Base-by-base conservation (phyloP, 176 grass and related monocot genomes). In the Oryza glumipatula region DNA sequence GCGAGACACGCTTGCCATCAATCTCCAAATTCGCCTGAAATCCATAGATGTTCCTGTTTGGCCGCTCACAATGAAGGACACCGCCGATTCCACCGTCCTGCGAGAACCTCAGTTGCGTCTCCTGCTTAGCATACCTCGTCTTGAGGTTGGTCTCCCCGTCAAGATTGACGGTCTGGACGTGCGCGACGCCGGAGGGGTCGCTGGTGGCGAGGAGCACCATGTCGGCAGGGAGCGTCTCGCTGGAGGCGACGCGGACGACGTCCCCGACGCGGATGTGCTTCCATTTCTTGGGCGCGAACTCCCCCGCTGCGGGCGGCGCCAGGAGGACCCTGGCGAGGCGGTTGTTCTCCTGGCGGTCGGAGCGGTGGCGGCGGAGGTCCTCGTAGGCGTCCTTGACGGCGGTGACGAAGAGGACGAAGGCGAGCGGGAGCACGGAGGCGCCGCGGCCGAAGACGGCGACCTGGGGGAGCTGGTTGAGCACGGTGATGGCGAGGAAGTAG, bases 361-460 rank as follows among this genome's bases (percentile, higher is more conserved):
- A 94, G 54, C 90, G 92, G 72, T 94, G 95, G 67, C 95, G 92
- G 68, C 88, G 92, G 81, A 85, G 88, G 74, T 98, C 92, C 88
- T 98, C 95, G 87, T 94, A 98, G 8, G 92, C 95, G 74, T 98
- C 95, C 92, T 98, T 98, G 30, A 98, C 74, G 51, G 95, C 92
- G 51, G 95, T 98, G 77, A 94, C 82, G 70, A 94, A 81, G 70
- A 97, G 91, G 12, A 97, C 95, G 74, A 91, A 88, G 26, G 88
- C 92, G 19, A 97, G 92, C 7, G 95, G 95, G 17, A 97, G 83
- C 23, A 94, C 70, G 58, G 92, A 91, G 11, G 88, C 85, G 4
- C 85, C 88, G 43, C 92, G 92, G 45, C 95, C 92, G 72, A 91
- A 97, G 41, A 94, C 90, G 19, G 90, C 87, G 4, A 94, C 90